Percentiles rank a stretch among this genome's conserved stretches.
Conservation (phyloP, 2,329 filamentous ascomycete species). For the Talaromyces sp. region DNA sequence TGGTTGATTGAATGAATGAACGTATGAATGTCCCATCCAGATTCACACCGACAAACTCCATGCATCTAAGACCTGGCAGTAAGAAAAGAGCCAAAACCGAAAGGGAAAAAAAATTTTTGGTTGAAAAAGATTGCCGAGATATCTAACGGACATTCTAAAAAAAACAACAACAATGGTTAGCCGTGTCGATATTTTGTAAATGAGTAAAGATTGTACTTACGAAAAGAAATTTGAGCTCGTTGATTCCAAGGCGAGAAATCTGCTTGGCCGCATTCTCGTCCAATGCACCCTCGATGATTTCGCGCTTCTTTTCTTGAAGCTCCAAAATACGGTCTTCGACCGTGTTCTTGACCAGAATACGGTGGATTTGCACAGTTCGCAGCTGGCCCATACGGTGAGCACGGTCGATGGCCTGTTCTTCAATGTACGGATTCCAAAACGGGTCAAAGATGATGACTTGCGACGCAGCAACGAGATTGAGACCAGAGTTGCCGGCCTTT, state of each 20-base stretch:
- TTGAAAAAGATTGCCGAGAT: not conserved
- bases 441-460: conserved; percentile 88
- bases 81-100: not conserved
- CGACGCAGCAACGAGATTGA: conserved; percentile 78
- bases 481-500: conserved; percentile 75
- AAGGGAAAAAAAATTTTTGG: not conserved
- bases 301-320: conserved; percentile 72
- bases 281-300: conserved; percentile 70
- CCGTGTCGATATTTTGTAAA: not conserved
- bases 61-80: not conserved
- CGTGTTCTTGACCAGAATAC: conserved; percentile 68
- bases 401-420: conserved; percentile 86
- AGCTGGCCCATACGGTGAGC: conserved; percentile 82
- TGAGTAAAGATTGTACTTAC: conserved; percentile 24
- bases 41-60: not conserved
- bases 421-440: conserved; percentile 91
- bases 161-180: not conserved
- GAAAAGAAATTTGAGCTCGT: conserved; percentile 68
- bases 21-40: not conserved
- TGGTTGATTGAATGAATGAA: not conserved
- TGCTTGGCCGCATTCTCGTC: conserved; percentile 66
- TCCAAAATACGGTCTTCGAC: conserved; percentile 82
- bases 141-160: not conserved
- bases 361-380: conserved; percentile 69
- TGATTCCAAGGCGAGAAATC: conserved; percentile 60